Evolutionary conservation across 305 asterid species (phyloP), one percentile per base, ranked within the genome.

Genomic region (Fraxinus greggii): DNA sequence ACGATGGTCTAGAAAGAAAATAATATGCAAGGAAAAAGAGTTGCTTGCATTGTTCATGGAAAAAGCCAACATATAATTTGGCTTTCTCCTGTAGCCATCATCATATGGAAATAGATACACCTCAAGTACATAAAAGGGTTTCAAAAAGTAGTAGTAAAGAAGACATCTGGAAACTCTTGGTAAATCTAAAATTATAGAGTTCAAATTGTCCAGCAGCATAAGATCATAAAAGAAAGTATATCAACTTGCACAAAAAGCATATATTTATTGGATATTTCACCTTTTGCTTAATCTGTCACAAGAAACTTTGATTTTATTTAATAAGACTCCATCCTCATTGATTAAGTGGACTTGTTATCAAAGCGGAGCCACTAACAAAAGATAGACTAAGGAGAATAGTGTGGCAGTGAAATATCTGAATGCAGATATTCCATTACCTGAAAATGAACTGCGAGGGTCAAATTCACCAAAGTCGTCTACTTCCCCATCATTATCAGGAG

Each of bases 401-500:
- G 23, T 15, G 24, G 75, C 42, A 33, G 69, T 23, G 45, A 76
- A 24, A 65, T 40, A 48, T 78, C 75, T 48, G n/a, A 70, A 35
- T 17, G 24, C 23, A 67, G 74, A 67, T 67, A 67, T 67, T 65
- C 74, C 74, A 26, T 67, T 89, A 94, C 99, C 98, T 83, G 93
- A 80, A 89, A 91, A 89, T 65, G 97, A 86, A 85, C 97, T 93
- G 42, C 98, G 94, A 7, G 99, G 98, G 83, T 94, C 97, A 87
- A 96, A 96, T 83, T 92, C 99, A 87, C 93, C 98, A 87, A 94
- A 96, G 77, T 86, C 92, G 82, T 86, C 95, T 82, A 75, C 86
- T 85, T 89, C 95, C 63, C 79, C 80, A 78, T 84, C 83, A 42
- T 59, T 86, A 48, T 70, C 81, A 36, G 89, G 76, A 77, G 91